Conservation (phyloP, 495 filamentous ascomycete species). For the Penicillium waksmanii region DNA sequence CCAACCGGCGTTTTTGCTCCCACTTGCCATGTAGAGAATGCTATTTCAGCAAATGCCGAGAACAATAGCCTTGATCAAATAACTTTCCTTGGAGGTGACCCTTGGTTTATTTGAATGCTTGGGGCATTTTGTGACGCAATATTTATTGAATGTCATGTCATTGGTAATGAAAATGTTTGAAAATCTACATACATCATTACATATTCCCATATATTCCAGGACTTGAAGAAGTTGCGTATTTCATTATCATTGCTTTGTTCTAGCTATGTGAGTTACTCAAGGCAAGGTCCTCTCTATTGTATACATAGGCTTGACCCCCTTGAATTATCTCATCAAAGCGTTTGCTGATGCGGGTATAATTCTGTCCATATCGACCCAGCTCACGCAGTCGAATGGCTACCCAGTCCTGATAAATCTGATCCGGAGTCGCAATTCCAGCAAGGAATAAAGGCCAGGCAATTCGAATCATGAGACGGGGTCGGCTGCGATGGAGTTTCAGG, state of each 20-base stretch:
- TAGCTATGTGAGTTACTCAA: too few species aligned
- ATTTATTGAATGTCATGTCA: too few species aligned
- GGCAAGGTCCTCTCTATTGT: neutral
- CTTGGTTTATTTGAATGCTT: neutral
- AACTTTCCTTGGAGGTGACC: neutral
- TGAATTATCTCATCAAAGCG: constrained; percentile 35
- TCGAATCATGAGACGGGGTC: constrained; percentile 32
- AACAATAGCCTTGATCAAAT: neutral
- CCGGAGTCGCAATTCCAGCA: constrained; percentile 37
- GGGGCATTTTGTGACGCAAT: too few species aligned
- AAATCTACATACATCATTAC: too few species aligned
- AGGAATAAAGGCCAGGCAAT: constrained; percentile 39
- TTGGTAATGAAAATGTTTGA: too few species aligned
- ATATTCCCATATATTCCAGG: too few species aligned
- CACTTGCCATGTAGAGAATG: neutral
- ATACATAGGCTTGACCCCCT: constrained; percentile 22
- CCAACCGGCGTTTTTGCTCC: neutral
- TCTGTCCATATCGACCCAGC: constrained; percentile 35
- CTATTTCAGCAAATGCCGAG: neutral
- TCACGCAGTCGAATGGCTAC: constrained; percentile 37
- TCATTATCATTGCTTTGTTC: too few species aligned
- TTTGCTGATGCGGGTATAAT: constrained; percentile 26
- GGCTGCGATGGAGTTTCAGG: constrained; percentile 35
- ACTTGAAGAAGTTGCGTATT: too few species aligned
- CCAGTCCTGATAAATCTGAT: constrained; percentile 40